Conservation (phyloP, 257 asterid genomes). For the Plantago major region DNA sequence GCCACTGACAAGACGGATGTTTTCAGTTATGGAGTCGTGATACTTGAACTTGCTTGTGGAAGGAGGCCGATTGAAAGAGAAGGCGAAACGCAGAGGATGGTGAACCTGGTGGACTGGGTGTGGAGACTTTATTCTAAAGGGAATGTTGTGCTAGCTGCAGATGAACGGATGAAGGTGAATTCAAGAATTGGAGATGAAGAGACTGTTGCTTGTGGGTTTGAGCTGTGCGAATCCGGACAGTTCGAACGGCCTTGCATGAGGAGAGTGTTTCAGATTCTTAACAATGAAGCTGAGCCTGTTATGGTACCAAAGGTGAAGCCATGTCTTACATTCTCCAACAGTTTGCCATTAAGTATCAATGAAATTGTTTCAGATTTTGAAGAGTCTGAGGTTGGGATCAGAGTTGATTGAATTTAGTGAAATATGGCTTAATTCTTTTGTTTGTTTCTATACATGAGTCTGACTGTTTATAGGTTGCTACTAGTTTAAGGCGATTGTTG, state of each 20-base stretch:
- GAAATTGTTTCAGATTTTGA: constrained; percentile 66
- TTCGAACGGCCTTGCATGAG: constrained; percentile 71
- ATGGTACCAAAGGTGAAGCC: constrained; percentile 72
- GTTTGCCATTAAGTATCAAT: constrained; percentile 61
- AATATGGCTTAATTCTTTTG: not conserved
- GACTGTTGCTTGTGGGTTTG: constrained; percentile 62
- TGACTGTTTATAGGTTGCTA: not conserved
- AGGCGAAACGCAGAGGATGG: constrained; percentile 52
- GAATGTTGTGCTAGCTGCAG: constrained; percentile 55
- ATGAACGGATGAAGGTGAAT: constrained; percentile 55
- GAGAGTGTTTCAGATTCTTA: constrained; percentile 76
- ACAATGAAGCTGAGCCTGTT: constrained; percentile 56
- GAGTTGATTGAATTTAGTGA: constrained; percentile 27
- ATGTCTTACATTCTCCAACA: constrained; percentile 56
- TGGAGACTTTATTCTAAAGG: constrained; percentile 73
- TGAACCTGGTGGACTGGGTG: constrained; percentile 95
- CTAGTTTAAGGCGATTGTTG: no score
- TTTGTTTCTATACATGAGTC: constrained; percentile 1
- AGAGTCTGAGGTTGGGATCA: constrained; percentile 41
- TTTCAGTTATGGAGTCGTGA: constrained; percentile 84
- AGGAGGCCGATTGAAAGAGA: constrained; percentile 86
- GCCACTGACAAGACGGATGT: constrained; percentile 93
- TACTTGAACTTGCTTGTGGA: constrained; percentile 85
- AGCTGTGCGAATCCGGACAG: constrained; percentile 91
- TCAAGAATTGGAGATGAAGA: constrained; percentile 47